Evolutionary conservation across 2,329 filamentous ascomycete genomes (phyloP).

Genomic region (Pyrenophora graminea): DNA sequence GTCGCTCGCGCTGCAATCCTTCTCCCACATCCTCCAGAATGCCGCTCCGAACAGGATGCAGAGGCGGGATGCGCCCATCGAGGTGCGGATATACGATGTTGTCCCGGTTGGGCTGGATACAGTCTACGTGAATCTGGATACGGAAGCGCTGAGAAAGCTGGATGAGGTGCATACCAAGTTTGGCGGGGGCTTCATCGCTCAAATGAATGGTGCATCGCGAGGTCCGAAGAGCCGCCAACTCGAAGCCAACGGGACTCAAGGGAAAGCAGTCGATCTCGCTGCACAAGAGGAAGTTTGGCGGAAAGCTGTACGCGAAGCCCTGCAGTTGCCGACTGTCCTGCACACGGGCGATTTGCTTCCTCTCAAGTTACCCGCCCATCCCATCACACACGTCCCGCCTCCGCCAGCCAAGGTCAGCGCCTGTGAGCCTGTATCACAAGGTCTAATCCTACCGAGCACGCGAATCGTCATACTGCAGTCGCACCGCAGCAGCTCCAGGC

Average conservation of each 20-base stretch:
- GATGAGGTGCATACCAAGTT: slow-evolving; percentile 85
- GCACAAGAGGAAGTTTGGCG: slow-evolving; percentile 44
- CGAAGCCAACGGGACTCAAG: slow-evolving; percentile 46
- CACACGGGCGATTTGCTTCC: slow-evolving; percentile 84
- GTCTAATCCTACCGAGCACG: slow-evolving; percentile 74
- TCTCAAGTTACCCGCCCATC: slow-evolving; percentile 75
- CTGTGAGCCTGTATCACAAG: slow-evolving; percentile 94
- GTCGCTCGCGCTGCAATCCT: slow-evolving; percentile 75
- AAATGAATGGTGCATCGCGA: slow-evolving; percentile 40
- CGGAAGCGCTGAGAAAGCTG: slow-evolving; percentile 75
- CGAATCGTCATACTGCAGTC: slow-evolving; percentile 78
- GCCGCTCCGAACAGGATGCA: slow-evolving; percentile 76
- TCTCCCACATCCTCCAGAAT: slow-evolving; percentile 73
- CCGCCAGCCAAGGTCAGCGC: slow-evolving; percentile 85
- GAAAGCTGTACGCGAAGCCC: slow-evolving; percentile 67
- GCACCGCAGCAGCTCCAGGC: slow-evolving; percentile 59
- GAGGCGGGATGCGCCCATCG: slow-evolving; percentile 75
- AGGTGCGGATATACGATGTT: slow-evolving; percentile 82
- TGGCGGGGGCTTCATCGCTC: slow-evolving; percentile 62
- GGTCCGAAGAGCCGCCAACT: slow-evolving; percentile 36
- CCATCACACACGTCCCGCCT: slow-evolving; percentile 81
- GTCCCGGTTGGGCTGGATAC: slow-evolving; percentile 79
- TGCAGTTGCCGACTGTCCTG: slow-evolving; percentile 74
- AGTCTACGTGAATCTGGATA: slow-evolving; percentile 84
- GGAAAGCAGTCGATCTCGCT: slow-evolving; percentile 24